Evolutionary conservation across 2,329 filamentous ascomycete genomes (phyloP).

Genomic region (Ascocoryne sarcoides): DNA sequence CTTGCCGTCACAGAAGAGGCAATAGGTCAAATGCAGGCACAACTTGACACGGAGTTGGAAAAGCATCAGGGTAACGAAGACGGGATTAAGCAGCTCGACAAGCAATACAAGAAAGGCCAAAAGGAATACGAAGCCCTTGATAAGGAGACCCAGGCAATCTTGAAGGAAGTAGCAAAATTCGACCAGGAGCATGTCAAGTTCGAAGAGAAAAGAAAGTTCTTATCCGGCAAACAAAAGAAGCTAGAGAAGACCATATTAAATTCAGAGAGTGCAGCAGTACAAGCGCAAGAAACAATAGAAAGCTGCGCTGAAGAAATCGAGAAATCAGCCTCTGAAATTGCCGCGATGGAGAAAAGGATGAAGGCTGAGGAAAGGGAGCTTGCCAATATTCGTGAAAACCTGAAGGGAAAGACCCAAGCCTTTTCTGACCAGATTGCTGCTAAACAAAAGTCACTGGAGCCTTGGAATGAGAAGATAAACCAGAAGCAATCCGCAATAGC

Average conservation of each 20-base stretch:
- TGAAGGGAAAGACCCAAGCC: slow-evolving; percentile 93
- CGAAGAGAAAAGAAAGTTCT: slow-evolving; percentile 94
- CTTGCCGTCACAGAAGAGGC: slow-evolving; percentile 82
- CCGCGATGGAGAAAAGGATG: slow-evolving; percentile 66
- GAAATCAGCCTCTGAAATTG: slow-evolving; percentile 64
- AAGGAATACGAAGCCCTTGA: slow-evolving; percentile 79
- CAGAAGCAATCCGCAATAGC: slow-evolving; percentile 91
- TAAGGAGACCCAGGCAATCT: slow-evolving; percentile 67
- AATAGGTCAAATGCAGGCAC: slow-evolving; percentile 79
- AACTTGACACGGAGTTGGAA: slow-evolving; percentile 79
- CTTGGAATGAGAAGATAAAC: slow-evolving; percentile 95
- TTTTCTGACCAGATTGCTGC: slow-evolving; percentile 86
- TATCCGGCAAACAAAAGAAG: slow-evolving; percentile 87
- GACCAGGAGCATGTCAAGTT: slow-evolving; percentile 97
- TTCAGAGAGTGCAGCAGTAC: slow-evolving; percentile 63
- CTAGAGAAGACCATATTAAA: slow-evolving; percentile 78
- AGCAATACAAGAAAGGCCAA: slow-evolving; percentile 69
- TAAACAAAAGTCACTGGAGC: slow-evolving; percentile 91
- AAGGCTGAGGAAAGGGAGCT: slow-evolving; percentile 75
- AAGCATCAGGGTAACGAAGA: slow-evolving; percentile 87
- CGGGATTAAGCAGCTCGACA: slow-evolving; percentile 82
- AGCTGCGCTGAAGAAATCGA: slow-evolving; percentile 73
- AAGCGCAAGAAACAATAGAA: slow-evolving; percentile 69
- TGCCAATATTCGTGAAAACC: slow-evolving; percentile 67
- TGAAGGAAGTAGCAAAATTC: slow-evolving; percentile 84